These are phyloP conservation scores for Cochlearia excelsa DNA, from an alignment of 345 rosid species.

Conservation along the genomic window DNA sequence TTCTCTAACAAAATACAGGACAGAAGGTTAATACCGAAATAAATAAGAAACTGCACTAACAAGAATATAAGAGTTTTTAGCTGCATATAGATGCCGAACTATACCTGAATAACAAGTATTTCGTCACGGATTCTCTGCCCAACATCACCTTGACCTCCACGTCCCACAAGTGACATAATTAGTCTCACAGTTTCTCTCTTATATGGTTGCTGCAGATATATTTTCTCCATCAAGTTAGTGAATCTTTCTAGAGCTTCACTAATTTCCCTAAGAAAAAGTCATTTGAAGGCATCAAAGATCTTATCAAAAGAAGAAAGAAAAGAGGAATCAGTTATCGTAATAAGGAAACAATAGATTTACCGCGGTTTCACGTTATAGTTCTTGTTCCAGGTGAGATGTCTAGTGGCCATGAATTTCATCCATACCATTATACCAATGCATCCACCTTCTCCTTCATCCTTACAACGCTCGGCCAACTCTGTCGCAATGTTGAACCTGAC, in stretches of 20 bases:
- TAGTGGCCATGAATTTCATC: constrained; percentile 99
- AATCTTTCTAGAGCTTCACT: constrained; percentile 93
- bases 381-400: constrained; percentile 97
- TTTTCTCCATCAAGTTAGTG: constrained; percentile 68
- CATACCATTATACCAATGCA: constrained; percentile 87
- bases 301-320: constrained; percentile 10
- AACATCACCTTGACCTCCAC: constrained; percentile 99
- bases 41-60: neutral
- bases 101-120: constrained; percentile 92
- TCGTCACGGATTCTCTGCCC: constrained; percentile 99
- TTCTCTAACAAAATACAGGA: constrained; percentile 50
- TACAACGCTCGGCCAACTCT: constrained; percentile 38
- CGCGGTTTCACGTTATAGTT: constrained; percentile 98
- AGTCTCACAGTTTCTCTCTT: constrained; percentile 69
- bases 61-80: constrained; percentile 1
- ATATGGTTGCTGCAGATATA: constrained; percentile 50
- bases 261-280: constrained; percentile 60
- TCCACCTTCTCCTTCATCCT: constrained; percentile 69
- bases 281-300: neutral
- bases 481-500: constrained; percentile 41
- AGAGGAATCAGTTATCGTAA: neutral
- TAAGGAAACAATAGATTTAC: constrained; percentile 37
- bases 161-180: constrained; percentile 90
- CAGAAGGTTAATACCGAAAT: neutral
- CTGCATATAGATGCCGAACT: constrained; percentile 7